Conservation (phyloP, 352 stramenopile species). For the Pythium volutum region DNA sequence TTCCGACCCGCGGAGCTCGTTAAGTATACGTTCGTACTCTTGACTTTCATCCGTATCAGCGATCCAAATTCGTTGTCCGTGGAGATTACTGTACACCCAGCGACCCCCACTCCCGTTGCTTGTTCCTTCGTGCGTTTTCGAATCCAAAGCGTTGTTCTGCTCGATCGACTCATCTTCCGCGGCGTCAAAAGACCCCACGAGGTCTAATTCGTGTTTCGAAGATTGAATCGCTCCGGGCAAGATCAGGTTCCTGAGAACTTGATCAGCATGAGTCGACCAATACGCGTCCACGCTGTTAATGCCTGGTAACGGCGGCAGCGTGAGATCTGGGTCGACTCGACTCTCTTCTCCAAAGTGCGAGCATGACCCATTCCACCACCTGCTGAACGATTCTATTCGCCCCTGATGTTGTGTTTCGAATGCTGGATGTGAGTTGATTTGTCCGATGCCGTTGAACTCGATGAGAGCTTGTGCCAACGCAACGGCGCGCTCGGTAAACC, state of each 20-base stretch:
- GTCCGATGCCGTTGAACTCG: conserved; percentile 26
- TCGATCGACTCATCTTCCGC: background rate
- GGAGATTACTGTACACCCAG: conserved; percentile 77
- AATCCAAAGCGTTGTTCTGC: background rate
- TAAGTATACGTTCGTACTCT: conserved; percentile 76
- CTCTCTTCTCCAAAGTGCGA: background rate
- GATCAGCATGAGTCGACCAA: background rate
- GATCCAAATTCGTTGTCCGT: conserved; percentile 71
- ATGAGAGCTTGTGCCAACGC: conserved; percentile 69
- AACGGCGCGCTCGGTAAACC: conserved; percentile 60
- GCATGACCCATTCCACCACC: background rate
- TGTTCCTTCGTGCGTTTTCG: background rate
- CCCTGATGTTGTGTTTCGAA: background rate
- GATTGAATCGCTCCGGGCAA: conserved; percentile 1
- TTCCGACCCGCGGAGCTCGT: conserved; percentile 57
- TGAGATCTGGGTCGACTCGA: background rate
- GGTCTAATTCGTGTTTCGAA: background rate
- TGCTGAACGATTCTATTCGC: background rate
- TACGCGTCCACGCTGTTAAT: background rate
- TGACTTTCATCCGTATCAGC: conserved; percentile 53
- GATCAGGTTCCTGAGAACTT: background rate
- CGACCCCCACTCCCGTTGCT: background rate
- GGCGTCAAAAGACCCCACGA: conserved; percentile 1
- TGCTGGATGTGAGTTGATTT: background rate
- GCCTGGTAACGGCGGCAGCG: background rate